phyloP scores from a whole-genome alignment of 2,329 filamentous ascomycete species.

The Fusarium setosum region DNA sequence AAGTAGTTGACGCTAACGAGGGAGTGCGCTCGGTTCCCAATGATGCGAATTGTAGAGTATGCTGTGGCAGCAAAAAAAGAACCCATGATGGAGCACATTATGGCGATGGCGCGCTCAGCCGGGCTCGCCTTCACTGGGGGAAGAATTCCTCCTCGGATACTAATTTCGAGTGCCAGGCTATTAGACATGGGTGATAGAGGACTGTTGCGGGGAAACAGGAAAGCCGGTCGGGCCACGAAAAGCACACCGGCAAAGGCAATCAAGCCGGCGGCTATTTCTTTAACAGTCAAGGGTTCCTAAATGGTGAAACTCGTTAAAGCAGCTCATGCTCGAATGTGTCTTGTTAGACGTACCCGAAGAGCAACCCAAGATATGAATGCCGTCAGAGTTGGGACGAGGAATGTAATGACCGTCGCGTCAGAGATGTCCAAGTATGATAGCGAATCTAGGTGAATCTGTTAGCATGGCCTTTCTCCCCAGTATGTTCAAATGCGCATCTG shows the following conservation, averaged over 20 bases:
- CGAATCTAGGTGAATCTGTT: slow-evolving; percentile 47
- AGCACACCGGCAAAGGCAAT: slow-evolving; percentile 79
- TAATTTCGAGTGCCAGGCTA: slow-evolving; percentile 1
- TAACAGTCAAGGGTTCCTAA: slow-evolving; percentile 77
- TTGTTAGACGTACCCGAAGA: slow-evolving; percentile 26
- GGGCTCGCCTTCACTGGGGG: slow-evolving; percentile 57
- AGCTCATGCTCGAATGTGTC: rapidly evolving
- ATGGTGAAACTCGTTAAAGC: slow-evolving; percentile 25
- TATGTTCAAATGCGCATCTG: too few relatives aligned
- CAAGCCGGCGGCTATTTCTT: slow-evolving; percentile 76
- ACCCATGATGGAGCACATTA: slow-evolving; percentile 74
- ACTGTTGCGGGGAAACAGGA: slow-evolving; percentile 58
- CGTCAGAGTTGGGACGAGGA: slow-evolving; percentile 78
- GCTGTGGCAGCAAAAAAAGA: slow-evolving; percentile 76
- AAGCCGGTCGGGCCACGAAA: slow-evolving; percentile 77
- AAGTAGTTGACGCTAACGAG: slow-evolving; percentile 86
- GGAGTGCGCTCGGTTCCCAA: slow-evolving; percentile 79
- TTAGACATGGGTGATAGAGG: slow-evolving; percentile 1
- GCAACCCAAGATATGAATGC: slow-evolving; percentile 72
- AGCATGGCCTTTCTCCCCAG: background rate
- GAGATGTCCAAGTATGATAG: slow-evolving; percentile 78
- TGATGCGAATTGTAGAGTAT: slow-evolving; percentile 79
- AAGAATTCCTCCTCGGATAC: slow-evolving; percentile 37
- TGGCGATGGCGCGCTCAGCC: slow-evolving; percentile 72
- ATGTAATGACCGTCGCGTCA: slow-evolving; percentile 84